Evolutionary conservation across 2,329 filamentous ascomycete genomes (phyloP).

Genomic region (Aplosporella prunicola): DNA sequence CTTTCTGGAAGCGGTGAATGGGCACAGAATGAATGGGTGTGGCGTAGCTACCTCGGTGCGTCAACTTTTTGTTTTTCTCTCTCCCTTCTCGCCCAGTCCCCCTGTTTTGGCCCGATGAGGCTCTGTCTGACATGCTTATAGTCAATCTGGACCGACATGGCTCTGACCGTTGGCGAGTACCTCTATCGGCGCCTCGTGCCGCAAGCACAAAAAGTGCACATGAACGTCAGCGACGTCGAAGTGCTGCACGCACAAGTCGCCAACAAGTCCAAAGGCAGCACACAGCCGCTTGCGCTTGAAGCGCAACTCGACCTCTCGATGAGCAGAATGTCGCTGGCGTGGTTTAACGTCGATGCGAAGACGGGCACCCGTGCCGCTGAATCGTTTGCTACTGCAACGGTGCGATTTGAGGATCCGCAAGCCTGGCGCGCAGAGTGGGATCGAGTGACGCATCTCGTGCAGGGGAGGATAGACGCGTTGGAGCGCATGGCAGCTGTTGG

Average conservation of each 20-base stretch:
- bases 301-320: too few relatives aligned
- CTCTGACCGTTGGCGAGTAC: constrained; percentile 23
- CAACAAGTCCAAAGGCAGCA: too few relatives aligned
- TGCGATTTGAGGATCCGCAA: too few relatives aligned
- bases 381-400: too few relatives aligned
- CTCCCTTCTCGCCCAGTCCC: background rate
- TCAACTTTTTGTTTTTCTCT: too few relatives aligned
- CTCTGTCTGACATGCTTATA: constrained; percentile 8
- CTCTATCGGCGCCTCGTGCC: too few relatives aligned
- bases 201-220: constrained; percentile 15
- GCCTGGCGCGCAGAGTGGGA: too few relatives aligned
- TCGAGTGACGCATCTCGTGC: constrained; percentile 23
- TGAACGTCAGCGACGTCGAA: constrained; percentile 33
- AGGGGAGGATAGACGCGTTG: constrained; percentile 24
- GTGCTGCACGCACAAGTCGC: constrained; percentile 22
- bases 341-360: too few relatives aligned
- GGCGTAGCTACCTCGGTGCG: constrained; percentile 38
- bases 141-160: constrained; percentile 27
- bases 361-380: too few relatives aligned
- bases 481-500: constrained; percentile 20
- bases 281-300: too few relatives aligned
- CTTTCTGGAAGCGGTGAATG: constrained; percentile 29
- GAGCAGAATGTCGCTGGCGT: too few relatives aligned
- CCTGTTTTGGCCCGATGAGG: too few relatives aligned
- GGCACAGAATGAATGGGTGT: constrained; percentile 36